phyloP scores from a whole-genome alignment of 2,329 filamentous ascomycete genomes.

The Byssothecium circinans region DNA sequence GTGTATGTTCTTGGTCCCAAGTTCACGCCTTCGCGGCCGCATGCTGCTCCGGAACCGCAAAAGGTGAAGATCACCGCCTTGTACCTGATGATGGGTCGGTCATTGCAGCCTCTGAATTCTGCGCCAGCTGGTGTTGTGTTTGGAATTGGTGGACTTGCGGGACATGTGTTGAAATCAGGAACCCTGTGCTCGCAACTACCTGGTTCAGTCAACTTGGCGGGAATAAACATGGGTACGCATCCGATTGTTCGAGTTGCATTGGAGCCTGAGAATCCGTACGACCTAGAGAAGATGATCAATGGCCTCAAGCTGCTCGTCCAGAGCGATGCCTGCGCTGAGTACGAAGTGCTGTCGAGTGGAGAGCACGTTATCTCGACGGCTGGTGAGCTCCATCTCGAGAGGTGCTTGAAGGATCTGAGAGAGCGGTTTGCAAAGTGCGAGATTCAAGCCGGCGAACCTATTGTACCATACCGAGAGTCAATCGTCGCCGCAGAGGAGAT shows the following conservation, averaged over 20 bases:
- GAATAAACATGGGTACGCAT: slow-evolving; percentile 76
- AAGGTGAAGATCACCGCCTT: slow-evolving; percentile 84
- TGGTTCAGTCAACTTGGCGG: slow-evolving; percentile 87
- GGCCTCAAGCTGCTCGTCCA: slow-evolving; percentile 86
- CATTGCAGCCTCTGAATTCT: slow-evolving; percentile 76
- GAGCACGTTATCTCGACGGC: slow-evolving; percentile 95
- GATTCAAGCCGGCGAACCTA: slow-evolving; percentile 89
- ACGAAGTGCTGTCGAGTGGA: slow-evolving; percentile 88
- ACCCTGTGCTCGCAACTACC: slow-evolving; percentile 87
- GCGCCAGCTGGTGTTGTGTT: slow-evolving; percentile 95
- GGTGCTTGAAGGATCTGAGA: slow-evolving; percentile 88
- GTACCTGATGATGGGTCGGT: slow-evolving; percentile 94
- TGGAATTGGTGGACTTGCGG: slow-evolving; percentile 88
- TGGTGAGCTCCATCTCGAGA: slow-evolving; percentile 89
- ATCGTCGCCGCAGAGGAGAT: slow-evolving; percentile 89
- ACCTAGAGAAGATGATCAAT: slow-evolving; percentile 92
- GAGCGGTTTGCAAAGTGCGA: slow-evolving; percentile 94
- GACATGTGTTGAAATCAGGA: slow-evolving; percentile 91
- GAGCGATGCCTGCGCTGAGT: slow-evolving; percentile 93
- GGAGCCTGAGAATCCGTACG: slow-evolving; percentile 87
- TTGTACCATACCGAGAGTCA: slow-evolving; percentile 93
- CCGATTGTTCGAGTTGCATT: slow-evolving; percentile 95
- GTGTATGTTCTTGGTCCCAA: slow-evolving; percentile 92
- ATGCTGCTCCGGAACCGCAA: slow-evolving; percentile 71
- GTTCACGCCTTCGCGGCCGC: slow-evolving; percentile 78